Base-by-base conservation (phyloP, 495 filamentous ascomycete species). In the Aspergillus funiculosus region DNA sequence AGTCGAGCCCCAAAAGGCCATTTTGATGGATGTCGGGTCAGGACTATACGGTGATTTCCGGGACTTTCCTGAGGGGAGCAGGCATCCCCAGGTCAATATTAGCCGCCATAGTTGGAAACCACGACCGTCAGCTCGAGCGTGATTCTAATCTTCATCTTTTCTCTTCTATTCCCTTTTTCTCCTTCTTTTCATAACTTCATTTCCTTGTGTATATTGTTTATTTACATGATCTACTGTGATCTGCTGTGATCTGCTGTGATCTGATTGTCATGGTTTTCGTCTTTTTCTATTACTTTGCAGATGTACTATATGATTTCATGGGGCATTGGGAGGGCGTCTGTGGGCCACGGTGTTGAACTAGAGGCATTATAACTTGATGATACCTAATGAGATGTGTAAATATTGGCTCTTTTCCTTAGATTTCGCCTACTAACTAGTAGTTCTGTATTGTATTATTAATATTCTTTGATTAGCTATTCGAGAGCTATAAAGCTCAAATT, bases 21-120 rank as follows among this genome's bases (percentile, higher is more conserved):
- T 72, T 17, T 58, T 77, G 9, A 62, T 77, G 59, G 73, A 76
- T 10, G 50, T 70, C 38, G 62, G 68, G 10, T 59, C 67, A 4
- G 58, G 56, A 4, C 50, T 72, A 1, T 72, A 67, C 24, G 57
- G 54, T 10, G 63, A 66, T 29, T 69, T 68, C 47, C 59, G 58
- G 29, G 50, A 43, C 21, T 39, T 55, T 13, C 54, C 58, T 5
- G 50, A 50, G 24, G 54, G 48, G 37, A 61, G 51, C 53, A 65
- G 60, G 43, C 45, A 56, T 49, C 39, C 56, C 24, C 60, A 62
- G 19, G 54, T 67, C 4, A 54, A 50, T 10, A 37, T 68, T 8
- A 58, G 60, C 18, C 62, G 62, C 6, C 43, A 61, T 39, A 22
- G 50, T 18, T 71, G 64, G 66, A 69, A 68, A 53, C 51, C 64